These are phyloP conservation scores for Xylaria sp. DNA, from an alignment of 2,329 filamentous ascomycete species.

Conservation along the genomic window DNA sequence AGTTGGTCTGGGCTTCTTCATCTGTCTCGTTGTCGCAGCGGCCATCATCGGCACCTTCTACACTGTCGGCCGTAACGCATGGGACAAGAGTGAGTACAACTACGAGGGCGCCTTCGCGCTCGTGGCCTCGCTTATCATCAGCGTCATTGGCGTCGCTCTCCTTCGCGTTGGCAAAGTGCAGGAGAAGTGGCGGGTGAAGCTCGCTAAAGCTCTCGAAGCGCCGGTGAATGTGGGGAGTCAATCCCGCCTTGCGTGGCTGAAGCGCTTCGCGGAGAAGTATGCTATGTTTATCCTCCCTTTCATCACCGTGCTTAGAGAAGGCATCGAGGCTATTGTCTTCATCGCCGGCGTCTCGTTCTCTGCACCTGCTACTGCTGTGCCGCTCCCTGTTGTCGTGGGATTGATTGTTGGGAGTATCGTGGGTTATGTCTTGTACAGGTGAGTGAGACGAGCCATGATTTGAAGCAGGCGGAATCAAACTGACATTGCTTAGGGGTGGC, in stretches of 20 bases:
- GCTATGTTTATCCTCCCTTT: conserved; percentile 89
- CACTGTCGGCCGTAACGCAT: conserved; percentile 72
- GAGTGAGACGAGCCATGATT: conserved; percentile 49
- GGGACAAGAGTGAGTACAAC: conserved; percentile 75
- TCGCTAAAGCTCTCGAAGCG: conserved; percentile 73
- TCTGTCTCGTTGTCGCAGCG: conserved; percentile 72
- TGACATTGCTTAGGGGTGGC: conserved; percentile 60
- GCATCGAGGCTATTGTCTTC: conserved; percentile 87
- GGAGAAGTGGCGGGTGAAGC: conserved; percentile 87
- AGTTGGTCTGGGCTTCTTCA: conserved; percentile 67
- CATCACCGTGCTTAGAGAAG: conserved; percentile 86
- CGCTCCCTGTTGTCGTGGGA: conserved; percentile 78
- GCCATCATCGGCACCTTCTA: conserved; percentile 80
- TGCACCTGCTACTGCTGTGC: conserved; percentile 78
- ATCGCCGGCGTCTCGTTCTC: conserved; percentile 84
- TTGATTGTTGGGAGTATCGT: conserved; percentile 72
- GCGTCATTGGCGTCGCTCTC: conserved; percentile 80
- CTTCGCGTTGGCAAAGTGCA: conserved; percentile 85
- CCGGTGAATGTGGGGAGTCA: conserved; percentile 58
- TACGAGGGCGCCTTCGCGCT: conserved; percentile 85
- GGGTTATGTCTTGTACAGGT: conserved; percentile 83
- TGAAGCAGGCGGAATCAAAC: conserved; percentile 1
- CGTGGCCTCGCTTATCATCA: conserved; percentile 81
- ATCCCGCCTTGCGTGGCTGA: conserved; percentile 58
- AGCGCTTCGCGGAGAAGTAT: conserved; percentile 78